These are phyloP conservation scores for Candida smagusa DNA, from an alignment of 1,139 yeast genomes.

Conservation along the genomic window DNA sequence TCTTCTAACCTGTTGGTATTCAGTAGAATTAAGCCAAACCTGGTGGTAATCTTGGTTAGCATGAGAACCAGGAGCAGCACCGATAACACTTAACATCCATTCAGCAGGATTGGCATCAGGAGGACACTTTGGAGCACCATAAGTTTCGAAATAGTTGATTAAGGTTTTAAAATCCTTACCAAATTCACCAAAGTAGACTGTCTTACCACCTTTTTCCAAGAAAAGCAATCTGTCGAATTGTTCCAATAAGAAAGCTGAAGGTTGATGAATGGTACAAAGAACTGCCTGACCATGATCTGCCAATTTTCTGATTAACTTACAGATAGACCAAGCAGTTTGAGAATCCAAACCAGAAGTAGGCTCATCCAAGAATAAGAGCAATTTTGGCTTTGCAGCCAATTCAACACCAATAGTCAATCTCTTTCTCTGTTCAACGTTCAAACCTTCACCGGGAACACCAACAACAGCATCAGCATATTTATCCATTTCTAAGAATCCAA, in stretches of 20 bases:
- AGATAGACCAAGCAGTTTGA: slow-evolving; percentile 87
- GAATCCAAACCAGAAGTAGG: slow-evolving; percentile 94
- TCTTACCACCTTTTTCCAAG: slow-evolving; percentile 70
- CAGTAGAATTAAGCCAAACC: slow-evolving; percentile 62
- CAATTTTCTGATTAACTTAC: slow-evolving; percentile 69
- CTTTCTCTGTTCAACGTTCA: slow-evolving; percentile 84
- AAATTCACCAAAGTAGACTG: slow-evolving; percentile 79
- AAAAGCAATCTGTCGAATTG: slow-evolving; percentile 75
- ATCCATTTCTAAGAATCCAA: slow-evolving; percentile 67
- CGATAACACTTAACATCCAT: slow-evolving; percentile 78
- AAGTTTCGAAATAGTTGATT: slow-evolving; percentile 63
- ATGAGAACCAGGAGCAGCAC: slow-evolving; percentile 76
- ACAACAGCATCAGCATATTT: slow-evolving; percentile 77
- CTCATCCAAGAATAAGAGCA: slow-evolving; percentile 80
- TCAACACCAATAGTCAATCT: slow-evolving; percentile 85
- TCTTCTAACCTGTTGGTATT: slow-evolving; percentile 40
- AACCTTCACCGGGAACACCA: slow-evolving; percentile 75
- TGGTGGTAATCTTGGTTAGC: slow-evolving; percentile 63
- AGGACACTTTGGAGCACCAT: slow-evolving; percentile 63
- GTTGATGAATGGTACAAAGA: slow-evolving; percentile 81
- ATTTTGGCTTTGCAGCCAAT: slow-evolving; percentile 81
- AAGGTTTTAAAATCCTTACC: slow-evolving; percentile 61
- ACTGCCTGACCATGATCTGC: slow-evolving; percentile 82
- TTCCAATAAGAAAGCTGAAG: slow-evolving; percentile 72
- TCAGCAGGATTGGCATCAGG: slow-evolving; percentile 74